Evolutionary conservation across 371 early-diverging fungal species (phyloP), one percentile per base, ranked within the genome.

Genomic region (Mucor indicus): DNA sequence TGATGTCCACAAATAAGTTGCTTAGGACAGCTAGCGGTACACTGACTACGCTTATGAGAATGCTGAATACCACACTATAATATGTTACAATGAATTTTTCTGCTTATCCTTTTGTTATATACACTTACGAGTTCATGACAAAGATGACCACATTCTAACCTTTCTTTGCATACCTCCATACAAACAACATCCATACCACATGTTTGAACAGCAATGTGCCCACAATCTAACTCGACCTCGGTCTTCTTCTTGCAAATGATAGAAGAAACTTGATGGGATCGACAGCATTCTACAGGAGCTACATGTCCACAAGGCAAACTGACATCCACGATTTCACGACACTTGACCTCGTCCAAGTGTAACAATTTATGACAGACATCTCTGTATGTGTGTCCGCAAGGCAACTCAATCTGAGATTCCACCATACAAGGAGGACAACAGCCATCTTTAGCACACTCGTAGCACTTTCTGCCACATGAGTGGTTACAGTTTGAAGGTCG

Each of bases 1-100:
- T 43, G 16, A 48, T 77, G 78, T 1, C 78, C 75, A 46, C 78
- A 77, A 7, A 77, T 68, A n/a, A 77, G 44, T 38, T 59, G 54
- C 32, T 75, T 77, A 7, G 71, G 40, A 30, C 78, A 77, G 33
- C 44, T 48, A 2, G 55, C 53, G 2, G 29, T 51, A 40, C 78
- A 77, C 21, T 56, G 20, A 3, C n/a, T 36, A 13, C 75, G 53
- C 2, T 38, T 41, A 44, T 77, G 75, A 1, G 44, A 38, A 38
- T 75, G 73, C 4, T 46, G 19, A 1, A 21, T 38, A 17, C 68
- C 66, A 48, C 77, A 77, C 72, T 67, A 32, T 27, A 25, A 16
- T 3, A 30, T 10, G 13, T 12, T 8, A 3, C 2, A 20, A 32
- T n/a, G 10, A 35, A 35, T n/a, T 6, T 5, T n/a, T n/a, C 36